phyloP scores from a whole-genome alignment of 2,329 filamentous ascomycete genomes.

The Trichoderma afroharzianum region DNA sequence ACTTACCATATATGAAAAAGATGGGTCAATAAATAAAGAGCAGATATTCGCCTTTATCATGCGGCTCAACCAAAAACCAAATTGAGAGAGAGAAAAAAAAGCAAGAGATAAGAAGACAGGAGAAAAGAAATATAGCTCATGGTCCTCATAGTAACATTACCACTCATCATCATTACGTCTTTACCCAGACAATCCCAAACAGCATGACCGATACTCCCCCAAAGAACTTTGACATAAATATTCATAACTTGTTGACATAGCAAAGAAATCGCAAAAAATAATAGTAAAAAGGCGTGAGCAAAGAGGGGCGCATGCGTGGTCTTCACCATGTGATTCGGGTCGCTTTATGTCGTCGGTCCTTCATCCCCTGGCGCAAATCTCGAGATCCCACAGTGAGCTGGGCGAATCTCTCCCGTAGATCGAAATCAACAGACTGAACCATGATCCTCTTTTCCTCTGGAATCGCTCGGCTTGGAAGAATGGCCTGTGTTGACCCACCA shows the following conservation, averaged over 20 bases:
- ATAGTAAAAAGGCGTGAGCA: neutral
- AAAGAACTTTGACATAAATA: neutral
- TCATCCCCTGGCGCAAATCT: conserved; percentile 43
- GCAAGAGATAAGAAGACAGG: neutral
- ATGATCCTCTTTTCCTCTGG: conserved; percentile 55
- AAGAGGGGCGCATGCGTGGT: neutral
- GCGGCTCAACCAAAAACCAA: neutral
- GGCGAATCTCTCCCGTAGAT: conserved; percentile 50
- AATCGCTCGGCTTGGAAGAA: conserved; percentile 30
- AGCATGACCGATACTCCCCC: neutral
- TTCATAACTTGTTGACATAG: neutral
- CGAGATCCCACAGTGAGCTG: conserved; percentile 52
- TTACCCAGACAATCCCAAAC: neutral
- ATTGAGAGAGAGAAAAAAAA: neutral
- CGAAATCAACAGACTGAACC: conserved; percentile 54
- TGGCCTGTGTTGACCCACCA: neutral
- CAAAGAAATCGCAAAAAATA: neutral
- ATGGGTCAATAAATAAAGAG: neutral
- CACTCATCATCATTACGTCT: neutral
- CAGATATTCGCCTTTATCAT: neutral
- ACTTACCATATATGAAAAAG: neutral
- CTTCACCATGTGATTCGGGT: conserved; percentile 48
- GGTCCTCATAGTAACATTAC: neutral
- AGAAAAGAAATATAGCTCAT: neutral
- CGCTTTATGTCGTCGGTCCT: conserved; percentile 45